Conservation (phyloP, 192 early-diverging fungal genomes). For the Piromyces sp. region DNA sequence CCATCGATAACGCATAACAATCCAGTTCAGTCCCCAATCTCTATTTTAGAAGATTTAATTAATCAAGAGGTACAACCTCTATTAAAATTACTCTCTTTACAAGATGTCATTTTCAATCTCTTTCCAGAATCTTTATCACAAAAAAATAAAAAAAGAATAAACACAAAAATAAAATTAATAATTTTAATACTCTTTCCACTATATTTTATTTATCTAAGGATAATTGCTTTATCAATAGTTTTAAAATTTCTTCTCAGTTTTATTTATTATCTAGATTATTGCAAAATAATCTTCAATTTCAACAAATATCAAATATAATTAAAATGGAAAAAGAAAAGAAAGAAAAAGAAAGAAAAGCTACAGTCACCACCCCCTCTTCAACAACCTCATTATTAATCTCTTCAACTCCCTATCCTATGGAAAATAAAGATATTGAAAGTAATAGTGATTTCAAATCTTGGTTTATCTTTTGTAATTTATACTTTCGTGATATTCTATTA, state of each 20-base stretch:
- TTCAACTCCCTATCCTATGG: no score
- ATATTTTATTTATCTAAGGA: background rate
- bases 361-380: background rate
- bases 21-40: no score
- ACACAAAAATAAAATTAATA: no score
- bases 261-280: background rate
- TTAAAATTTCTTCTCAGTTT: background rate
- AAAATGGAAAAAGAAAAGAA: background rate
- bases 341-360: background rate
- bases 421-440: no score
- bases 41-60: background rate
- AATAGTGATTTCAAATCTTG: background rate
- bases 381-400: no score
- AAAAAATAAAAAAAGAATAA: no score
- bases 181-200: background rate
- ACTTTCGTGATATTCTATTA: background rate
- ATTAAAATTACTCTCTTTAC: background rate
- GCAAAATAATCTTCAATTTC: background rate
- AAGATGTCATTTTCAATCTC: background rate
- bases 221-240: background rate
- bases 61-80: background rate
- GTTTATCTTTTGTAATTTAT: background rate
- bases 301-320: background rate
- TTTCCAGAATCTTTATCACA: no score
- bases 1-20: no score